phyloP scores from a whole-genome alignment of 1,139 yeast species.

The Magnusiomyces paraingens region DNA sequence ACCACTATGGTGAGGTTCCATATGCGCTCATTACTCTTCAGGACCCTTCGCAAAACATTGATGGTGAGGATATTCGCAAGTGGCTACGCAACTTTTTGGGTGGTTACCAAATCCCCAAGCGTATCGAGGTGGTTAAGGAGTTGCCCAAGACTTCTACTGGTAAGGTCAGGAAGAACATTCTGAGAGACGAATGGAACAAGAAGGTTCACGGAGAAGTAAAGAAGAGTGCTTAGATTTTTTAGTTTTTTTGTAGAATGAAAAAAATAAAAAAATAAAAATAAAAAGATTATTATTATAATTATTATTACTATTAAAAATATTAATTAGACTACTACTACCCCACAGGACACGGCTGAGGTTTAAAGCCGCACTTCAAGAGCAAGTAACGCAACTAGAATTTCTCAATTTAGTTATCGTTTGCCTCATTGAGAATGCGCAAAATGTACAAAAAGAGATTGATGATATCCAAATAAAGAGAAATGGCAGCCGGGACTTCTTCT shows the following conservation, averaged over 20 bases:
- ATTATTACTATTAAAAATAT: background rate
- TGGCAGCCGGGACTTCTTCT: slow-evolving; percentile 77
- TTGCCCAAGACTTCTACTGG: slow-evolving; percentile 37
- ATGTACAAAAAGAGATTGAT: slow-evolving; percentile 74
- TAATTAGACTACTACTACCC: background rate
- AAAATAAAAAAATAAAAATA: background rate
- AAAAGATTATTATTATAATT: too few species aligned
- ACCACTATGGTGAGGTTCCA: slow-evolving; percentile 35
- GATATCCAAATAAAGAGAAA: slow-evolving; percentile 71
- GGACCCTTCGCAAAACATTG: slow-evolving; percentile 18
- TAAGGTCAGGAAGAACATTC: slow-evolving; percentile 32
- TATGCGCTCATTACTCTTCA: slow-evolving; percentile 31
- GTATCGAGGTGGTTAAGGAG: slow-evolving; percentile 25
- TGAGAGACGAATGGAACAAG: slow-evolving; percentile 22
- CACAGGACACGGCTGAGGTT: background rate
- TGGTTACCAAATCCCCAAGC: slow-evolving; percentile 34
- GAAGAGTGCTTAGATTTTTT: too few species aligned
- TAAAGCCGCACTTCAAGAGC: background rate
- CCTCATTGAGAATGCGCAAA: slow-evolving; percentile 56
- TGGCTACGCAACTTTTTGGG: slow-evolving; percentile 30
- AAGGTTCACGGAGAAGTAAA: slow-evolving; percentile 1
- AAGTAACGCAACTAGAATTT: too few species aligned
- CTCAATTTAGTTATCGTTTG: slow-evolving; percentile 37
- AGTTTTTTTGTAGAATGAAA: too few species aligned
- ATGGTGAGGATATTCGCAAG: slow-evolving; percentile 21